These are phyloP conservation scores for Kingdonia uniflora DNA, from an alignment of 164 flowering plant species.

Conservation along the genomic window DNA sequence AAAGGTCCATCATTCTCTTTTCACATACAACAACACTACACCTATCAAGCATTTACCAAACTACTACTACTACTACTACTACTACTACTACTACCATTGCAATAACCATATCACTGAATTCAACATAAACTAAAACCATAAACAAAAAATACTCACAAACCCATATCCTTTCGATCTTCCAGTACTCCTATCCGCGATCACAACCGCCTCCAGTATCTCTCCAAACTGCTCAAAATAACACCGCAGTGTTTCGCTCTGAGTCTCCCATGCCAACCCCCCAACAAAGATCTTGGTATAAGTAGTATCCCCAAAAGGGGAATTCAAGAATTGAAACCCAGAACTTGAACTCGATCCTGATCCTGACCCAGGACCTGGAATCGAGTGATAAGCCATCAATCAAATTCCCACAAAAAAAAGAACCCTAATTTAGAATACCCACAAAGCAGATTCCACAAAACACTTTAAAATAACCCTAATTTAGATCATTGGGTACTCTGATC, in stretches of 20 bases:
- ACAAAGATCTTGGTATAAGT: constrained; percentile 93
- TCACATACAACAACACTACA: no score
- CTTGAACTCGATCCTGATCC: constrained; percentile 45
- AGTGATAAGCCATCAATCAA: constrained; percentile 48
- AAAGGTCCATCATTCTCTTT: no score
- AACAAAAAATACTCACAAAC: constrained; percentile 66
- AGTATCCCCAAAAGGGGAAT: constrained; percentile 90
- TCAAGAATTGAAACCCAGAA: constrained; percentile 61
- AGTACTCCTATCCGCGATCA: constrained; percentile 87
- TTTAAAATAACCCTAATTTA: no score
- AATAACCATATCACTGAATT: neutral
- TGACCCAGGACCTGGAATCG: constrained; percentile 47
- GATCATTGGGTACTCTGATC: no score
- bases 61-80: no score
- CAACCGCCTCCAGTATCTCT: constrained; percentile 94
- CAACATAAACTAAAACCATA: neutral
- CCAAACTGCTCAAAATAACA: constrained; percentile 88
- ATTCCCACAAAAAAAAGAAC: no score
- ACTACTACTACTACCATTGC: neutral
- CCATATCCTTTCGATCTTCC: constrained; percentile 99
- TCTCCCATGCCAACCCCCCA: constrained; percentile 99
- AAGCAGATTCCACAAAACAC: neutral
- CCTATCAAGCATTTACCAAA: no score
- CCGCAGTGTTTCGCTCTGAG: constrained; percentile 84
- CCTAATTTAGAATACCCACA: constrained; percentile 6